A percentile compares a stretch with the other conserved stretches of the same genome.
Evolutionary conservation across 495 filamentous ascomycete species (phyloP).

Genomic region (Schizothecium vesticola): DNA sequence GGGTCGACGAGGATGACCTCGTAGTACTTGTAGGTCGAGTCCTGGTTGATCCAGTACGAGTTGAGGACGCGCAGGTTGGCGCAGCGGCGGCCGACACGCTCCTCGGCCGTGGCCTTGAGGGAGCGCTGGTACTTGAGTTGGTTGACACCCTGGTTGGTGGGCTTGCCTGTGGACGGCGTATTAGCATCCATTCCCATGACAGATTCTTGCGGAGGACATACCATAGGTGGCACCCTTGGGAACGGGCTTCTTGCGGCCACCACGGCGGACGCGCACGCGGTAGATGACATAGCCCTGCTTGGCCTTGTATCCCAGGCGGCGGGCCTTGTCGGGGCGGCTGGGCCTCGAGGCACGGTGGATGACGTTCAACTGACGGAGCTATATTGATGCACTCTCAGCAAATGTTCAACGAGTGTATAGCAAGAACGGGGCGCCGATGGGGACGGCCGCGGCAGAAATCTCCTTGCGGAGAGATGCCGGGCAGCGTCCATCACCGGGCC

Average conservation of each 20-base stretch:
- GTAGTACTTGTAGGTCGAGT: constrained; percentile 99
- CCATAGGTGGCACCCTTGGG: constrained; percentile 98
- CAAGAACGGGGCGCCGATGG: constrained; percentile 44
- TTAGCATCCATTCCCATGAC: constrained; percentile 16
- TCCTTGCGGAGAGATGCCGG: neutral
- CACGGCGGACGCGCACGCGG: constrained; percentile 93
- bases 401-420: constrained; percentile 99
- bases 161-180: constrained; percentile 65
- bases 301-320: constrained; percentile 99
- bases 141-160: constrained; percentile 99
- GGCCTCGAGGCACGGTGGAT: constrained; percentile 98
- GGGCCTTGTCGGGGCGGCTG: constrained; percentile 98
- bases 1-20: constrained; percentile 99
- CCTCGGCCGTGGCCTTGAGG: constrained; percentile 92
- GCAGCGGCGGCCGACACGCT: constrained; percentile 98
- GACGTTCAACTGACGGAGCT: constrained; percentile 98
- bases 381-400: constrained; percentile 99
- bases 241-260: constrained; percentile 92
- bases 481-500: constrained; percentile 6
- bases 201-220: constrained; percentile 36
- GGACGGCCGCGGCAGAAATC: neutral
- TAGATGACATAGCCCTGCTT: constrained; percentile 99
- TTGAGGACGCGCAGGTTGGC: constrained; percentile 98
- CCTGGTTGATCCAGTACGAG: constrained; percentile 99
- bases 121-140: constrained; percentile 99